Percentiles rank a stretch among this genome's conserved stretches.
phyloP scores from a whole-genome alignment of 345 rosid species.

The Citrus australasica region DNA sequence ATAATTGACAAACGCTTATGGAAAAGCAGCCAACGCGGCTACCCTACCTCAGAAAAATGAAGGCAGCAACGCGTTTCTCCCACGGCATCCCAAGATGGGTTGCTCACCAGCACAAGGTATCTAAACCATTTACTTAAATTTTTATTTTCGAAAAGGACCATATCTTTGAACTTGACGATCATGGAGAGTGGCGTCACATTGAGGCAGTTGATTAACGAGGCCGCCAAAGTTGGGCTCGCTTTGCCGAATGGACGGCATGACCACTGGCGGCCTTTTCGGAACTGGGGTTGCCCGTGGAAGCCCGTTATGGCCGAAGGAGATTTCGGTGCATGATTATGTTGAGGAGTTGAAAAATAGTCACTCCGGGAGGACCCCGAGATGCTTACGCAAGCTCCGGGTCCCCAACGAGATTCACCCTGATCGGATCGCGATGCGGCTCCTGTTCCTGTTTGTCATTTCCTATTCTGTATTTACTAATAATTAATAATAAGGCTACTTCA shows the following conservation, averaged over 20 bases:
- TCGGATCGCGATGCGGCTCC: constrained; percentile 44
- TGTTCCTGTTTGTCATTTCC: too few species aligned
- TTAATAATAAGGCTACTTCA: too few species aligned
- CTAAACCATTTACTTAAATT: constrained; percentile 32
- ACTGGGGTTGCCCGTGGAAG: constrained; percentile 72
- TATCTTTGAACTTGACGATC: constrained; percentile 13
- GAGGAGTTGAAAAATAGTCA: constrained; percentile 43
- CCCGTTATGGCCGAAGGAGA: constrained; percentile 66
- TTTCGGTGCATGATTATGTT: constrained; percentile 67
- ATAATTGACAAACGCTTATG: too few species aligned
- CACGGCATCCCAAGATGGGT: constrained; percentile 53
- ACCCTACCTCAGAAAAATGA: constrained; percentile 39
- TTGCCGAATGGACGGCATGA: constrained; percentile 69
- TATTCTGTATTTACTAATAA: too few species aligned
- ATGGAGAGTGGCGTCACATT: too few species aligned
- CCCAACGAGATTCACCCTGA: constrained; percentile 15
- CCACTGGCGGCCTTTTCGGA: constrained; percentile 66
- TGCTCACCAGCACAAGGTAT: constrained; percentile 66
- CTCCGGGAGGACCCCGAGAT: constrained; percentile 42
- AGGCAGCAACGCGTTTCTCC: constrained; percentile 58
- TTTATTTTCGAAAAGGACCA: too few species aligned
- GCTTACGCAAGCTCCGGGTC: constrained; percentile 45
- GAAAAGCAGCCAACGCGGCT: too few species aligned
- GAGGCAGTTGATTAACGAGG: constrained; percentile 48
- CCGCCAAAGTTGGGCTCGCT: constrained; percentile 56